Evolutionary conservation across 306 rosid genomes (phyloP).

Genomic region (Prunus campanulata): DNA sequence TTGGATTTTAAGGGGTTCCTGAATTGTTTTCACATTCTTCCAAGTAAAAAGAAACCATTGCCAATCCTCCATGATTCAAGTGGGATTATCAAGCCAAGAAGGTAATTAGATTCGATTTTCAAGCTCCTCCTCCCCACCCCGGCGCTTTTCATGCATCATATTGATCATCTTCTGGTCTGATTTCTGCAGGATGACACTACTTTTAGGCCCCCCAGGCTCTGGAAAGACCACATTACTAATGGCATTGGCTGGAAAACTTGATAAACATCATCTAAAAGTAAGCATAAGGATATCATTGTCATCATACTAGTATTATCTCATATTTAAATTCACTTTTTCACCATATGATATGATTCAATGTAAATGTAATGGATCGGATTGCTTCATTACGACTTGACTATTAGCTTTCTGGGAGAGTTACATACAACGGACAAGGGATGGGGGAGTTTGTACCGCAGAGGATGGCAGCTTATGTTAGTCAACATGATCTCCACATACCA

Average conservation of each 20-base stretch:
- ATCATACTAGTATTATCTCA: not conserved
- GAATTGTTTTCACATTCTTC: not conserved
- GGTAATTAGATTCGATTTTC: not conserved
- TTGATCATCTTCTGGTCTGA: not conserved
- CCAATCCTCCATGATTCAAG: not conserved
- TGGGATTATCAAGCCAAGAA: conserved; percentile 7
- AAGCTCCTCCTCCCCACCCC: not conserved
- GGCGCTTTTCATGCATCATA: not conserved
- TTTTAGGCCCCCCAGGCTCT: conserved; percentile 10
- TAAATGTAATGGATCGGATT: too few relatives aligned
- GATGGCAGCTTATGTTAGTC: conserved; percentile 49
- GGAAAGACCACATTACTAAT: conserved; percentile 2
- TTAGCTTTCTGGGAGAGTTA: conserved; percentile 43
- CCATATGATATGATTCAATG: not conserved
- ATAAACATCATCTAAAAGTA: not conserved
- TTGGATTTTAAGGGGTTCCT: not conserved
- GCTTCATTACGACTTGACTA: not conserved
- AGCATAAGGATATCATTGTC: not conserved
- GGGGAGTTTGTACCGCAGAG: conserved; percentile 49
- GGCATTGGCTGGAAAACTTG: conserved; percentile 7
- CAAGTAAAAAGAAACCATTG: not conserved
- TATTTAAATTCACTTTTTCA: not conserved
- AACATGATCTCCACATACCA: conserved; percentile 47
- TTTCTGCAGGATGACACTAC: conserved; percentile 10
- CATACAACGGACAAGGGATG: conserved; percentile 49